Evolutionary conservation across 805 yeast genomes (phyloP).

Genomic region (Saturnispora saitoi): DNA sequence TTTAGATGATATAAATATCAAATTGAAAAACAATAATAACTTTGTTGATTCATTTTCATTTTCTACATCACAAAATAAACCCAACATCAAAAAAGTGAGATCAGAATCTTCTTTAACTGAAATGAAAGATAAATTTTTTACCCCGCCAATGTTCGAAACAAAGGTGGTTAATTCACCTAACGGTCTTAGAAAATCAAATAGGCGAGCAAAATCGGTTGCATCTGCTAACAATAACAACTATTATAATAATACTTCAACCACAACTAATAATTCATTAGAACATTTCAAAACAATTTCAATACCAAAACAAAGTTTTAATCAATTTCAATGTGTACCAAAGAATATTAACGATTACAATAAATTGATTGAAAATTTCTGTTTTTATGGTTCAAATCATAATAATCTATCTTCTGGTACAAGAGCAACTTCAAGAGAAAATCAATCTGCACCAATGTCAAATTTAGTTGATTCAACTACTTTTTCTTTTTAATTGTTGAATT

Average conservation of each 20-base stretch:
- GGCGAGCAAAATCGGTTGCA: slow-evolving; percentile 4
- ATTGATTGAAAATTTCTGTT: slow-evolving; percentile 25
- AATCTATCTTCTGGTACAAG: not conserved
- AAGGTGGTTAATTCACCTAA: not conserved
- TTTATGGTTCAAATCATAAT: slow-evolving; percentile 16
- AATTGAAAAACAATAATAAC: slow-evolving; percentile 24
- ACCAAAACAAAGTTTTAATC: not conserved
- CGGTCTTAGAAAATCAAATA: not conserved
- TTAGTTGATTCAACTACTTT: not conserved
- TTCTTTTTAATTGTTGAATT: not conserved
- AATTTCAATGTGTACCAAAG: not conserved
- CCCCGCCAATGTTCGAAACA: not conserved
- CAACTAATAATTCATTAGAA: not conserved
- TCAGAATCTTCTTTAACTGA: slow-evolving; percentile 25
- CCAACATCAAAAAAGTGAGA: slow-evolving; percentile 22
- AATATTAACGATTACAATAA: slow-evolving; percentile 15
- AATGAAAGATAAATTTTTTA: slow-evolving; percentile 5
- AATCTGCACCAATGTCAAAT: not conserved
- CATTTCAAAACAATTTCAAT: not conserved
- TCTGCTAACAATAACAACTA: not conserved
- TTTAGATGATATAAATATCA: slow-evolving; percentile 24
- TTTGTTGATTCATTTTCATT: slow-evolving; percentile 21
- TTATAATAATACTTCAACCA: not conserved
- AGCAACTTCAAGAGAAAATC: not conserved
- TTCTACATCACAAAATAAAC: slow-evolving; percentile 14